Evolutionary conservation across 1,284 basidiomycete genomes (phyloP).

Genomic region (Boletellus deceptivus): DNA sequence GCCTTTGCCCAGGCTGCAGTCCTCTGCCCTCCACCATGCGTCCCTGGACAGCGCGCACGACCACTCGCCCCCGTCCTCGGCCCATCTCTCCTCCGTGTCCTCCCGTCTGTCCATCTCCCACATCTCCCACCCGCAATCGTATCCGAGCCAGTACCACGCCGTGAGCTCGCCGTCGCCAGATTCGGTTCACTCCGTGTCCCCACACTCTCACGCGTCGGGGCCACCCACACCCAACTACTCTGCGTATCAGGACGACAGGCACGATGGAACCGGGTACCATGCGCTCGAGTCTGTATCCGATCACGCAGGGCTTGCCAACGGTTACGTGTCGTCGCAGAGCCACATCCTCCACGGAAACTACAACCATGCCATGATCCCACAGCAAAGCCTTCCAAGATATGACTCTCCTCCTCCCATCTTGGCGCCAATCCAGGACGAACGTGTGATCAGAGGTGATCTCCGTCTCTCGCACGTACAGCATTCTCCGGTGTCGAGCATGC

Average conservation of each 20-base stretch:
- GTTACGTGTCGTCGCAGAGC: constrained; percentile 33
- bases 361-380: constrained; percentile 30
- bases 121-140: constrained; percentile 36
- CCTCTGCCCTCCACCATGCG: constrained; percentile 27
- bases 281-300: constrained; percentile 29
- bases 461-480: constrained; percentile 33
- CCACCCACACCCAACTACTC: constrained; percentile 50
- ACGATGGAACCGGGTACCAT: constrained; percentile 34
- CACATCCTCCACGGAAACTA: constrained; percentile 36
- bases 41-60: constrained; percentile 33
- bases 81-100: constrained; percentile 32
- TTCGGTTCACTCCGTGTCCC: constrained; percentile 45
- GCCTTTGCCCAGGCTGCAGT: constrained; percentile 28
- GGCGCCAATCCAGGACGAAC: constrained; percentile 52
- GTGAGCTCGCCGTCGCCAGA: constrained; percentile 35
- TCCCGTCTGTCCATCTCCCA: constrained; percentile 39
- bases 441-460: constrained; percentile 37
- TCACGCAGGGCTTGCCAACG: constrained; percentile 26
- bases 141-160: constrained; percentile 37
- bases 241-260: constrained; percentile 43
- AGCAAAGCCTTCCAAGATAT: constrained; percentile 37
- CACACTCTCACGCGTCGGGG: constrained; percentile 44
- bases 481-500: constrained; percentile 34
- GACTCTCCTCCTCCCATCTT: constrained; percentile 52
- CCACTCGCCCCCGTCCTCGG: constrained; percentile 30